These are phyloP conservation scores for Cairneyella variabilis DNA, from an alignment of 495 filamentous ascomycete species.

Conservation along the genomic window DNA sequence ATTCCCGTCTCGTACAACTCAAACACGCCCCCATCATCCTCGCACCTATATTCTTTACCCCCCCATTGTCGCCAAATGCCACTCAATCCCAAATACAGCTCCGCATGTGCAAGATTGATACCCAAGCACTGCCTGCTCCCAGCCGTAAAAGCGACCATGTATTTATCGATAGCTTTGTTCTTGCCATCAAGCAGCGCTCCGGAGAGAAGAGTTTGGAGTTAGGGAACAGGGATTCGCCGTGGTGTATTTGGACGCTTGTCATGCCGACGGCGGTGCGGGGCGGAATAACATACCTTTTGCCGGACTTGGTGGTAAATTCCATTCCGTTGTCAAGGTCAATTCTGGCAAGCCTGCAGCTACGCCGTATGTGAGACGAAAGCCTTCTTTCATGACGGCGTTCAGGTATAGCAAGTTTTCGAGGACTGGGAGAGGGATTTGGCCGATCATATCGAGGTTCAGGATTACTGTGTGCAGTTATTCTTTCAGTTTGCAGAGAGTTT, in stretches of 20 bases:
- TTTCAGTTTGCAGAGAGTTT: not conserved
- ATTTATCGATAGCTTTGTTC: constrained; percentile 32
- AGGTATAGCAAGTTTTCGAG: constrained; percentile 43
- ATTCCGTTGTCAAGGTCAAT: constrained; percentile 20
- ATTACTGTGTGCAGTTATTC: not conserved
- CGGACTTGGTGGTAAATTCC: not conserved
- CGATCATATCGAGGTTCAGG: not conserved
- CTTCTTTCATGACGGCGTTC: constrained; percentile 40
- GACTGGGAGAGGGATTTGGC: not conserved
- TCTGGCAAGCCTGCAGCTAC: constrained; percentile 22
- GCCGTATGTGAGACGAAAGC: constrained; percentile 38
- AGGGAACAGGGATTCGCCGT: constrained; percentile 33
- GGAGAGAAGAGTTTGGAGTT: constrained; percentile 36
- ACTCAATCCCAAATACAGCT: constrained; percentile 40
- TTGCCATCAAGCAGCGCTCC: constrained; percentile 41
- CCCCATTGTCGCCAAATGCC: constrained; percentile 12
- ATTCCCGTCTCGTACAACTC: too few species aligned
- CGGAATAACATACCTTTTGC: constrained; percentile 28
- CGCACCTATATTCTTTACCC: not conserved
- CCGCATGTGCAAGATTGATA: constrained; percentile 40
- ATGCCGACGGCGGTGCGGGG: constrained; percentile 39
- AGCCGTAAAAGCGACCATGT: constrained; percentile 39
- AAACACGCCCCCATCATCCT: not conserved
- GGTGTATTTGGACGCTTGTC: constrained; percentile 33
- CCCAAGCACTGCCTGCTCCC: constrained; percentile 43